A percentile compares a stretch with the other conserved stretches of the same genome.
Evolutionary conservation across 352 stramenopile genomes (phyloP).

Genomic region (Pythium oligandrum): DNA sequence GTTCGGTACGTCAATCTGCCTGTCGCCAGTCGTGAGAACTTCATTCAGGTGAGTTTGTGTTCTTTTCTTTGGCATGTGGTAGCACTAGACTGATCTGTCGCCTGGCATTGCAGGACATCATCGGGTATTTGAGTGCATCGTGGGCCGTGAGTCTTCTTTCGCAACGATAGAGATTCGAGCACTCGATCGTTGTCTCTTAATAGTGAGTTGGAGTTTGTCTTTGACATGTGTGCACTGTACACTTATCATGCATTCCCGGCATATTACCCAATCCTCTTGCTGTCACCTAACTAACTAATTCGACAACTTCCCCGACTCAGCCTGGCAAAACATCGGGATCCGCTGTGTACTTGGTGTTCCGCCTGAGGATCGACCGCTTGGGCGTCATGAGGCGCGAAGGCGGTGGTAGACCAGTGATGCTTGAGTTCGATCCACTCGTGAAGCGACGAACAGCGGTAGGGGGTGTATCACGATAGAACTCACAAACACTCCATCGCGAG

Average conservation of each 20-base stretch:
- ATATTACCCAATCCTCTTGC: too few species aligned
- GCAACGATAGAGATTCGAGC: slow-evolving; percentile 1
- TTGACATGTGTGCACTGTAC: too few species aligned
- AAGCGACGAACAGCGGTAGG: slow-evolving; percentile 22
- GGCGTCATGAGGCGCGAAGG: not conserved
- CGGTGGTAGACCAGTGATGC: not conserved
- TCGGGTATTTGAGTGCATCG: slow-evolving; percentile 38
- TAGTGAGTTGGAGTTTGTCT: too few species aligned
- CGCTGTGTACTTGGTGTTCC: slow-evolving; percentile 50
- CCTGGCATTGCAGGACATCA: slow-evolving; percentile 30
- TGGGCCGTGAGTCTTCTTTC: slow-evolving; percentile 21
- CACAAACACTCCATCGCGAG: slow-evolving; percentile 45
- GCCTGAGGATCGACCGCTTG: slow-evolving; percentile 38
- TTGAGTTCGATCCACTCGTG: slow-evolving; percentile 5
- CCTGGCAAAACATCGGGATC: slow-evolving; percentile 9
- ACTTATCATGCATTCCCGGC: too few species aligned
- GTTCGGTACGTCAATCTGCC: slow-evolving; percentile 64
- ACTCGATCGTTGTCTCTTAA: too few species aligned
- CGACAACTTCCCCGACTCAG: too few species aligned
- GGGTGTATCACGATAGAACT: slow-evolving; percentile 43
- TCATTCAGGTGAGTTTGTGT: slow-evolving; percentile 33
- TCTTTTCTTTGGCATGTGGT: too few species aligned
- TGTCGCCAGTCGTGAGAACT: slow-evolving; percentile 38
- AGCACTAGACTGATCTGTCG: too few species aligned
- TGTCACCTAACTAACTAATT: too few species aligned